Base-by-base conservation (phyloP, 768 basidiomycete genomes). In the Serpula lacrymans region DNA sequence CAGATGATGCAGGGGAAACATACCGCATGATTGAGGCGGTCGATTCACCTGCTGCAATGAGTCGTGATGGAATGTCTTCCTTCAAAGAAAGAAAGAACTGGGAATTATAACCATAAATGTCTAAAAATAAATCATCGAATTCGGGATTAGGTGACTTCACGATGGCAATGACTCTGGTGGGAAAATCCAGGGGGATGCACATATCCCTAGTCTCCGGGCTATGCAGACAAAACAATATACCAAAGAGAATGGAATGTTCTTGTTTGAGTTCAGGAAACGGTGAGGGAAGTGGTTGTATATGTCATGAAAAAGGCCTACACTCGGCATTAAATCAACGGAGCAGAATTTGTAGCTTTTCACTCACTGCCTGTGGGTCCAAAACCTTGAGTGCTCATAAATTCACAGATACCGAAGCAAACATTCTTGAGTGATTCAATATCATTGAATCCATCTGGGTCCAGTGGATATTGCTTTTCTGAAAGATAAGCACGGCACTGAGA, bases 251-350 rank as follows among this genome's bases (percentile, higher is more conserved):
- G 82, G 81, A 31, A 84, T 69, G 0, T 78, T 73, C 41, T 67
- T 77, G 49, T 72, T 60, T 1, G 68, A 66, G 1, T 63, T 65
- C 16, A 84, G 66, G 50, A 82, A 79, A 39, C 62, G 53, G 47
- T 82, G 80, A 13, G 82, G 80, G 46, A 81, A 82, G 34, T 74
- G 72, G 45, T 78, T 75, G 36, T 64, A 52, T n/a, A 78, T 60
- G 24, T 65, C 47, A 38, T 67, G 59, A 49, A 74, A 78, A 11
- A 51, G 52, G n/a, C 52, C 30, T 4, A n/a, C n/a, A n/a, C n/a
- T n/a, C n/a, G n/a, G n/a, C n/a, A n/a, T n/a, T n/a, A n/a, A n/a
- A n/a, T n/a, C n/a, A n/a, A n/a, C n/a, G n/a, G n/a, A n/a, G n/a
- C n/a, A n/a, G n/a, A n/a, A n/a, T n/a, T n/a, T n/a, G n/a, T n/a